A percentile compares a stretch with the other conserved stretches of the same genome.
Conservation (phyloP, 2,329 filamentous ascomycete species). For the Talaromyces albobiverticillius region DNA sequence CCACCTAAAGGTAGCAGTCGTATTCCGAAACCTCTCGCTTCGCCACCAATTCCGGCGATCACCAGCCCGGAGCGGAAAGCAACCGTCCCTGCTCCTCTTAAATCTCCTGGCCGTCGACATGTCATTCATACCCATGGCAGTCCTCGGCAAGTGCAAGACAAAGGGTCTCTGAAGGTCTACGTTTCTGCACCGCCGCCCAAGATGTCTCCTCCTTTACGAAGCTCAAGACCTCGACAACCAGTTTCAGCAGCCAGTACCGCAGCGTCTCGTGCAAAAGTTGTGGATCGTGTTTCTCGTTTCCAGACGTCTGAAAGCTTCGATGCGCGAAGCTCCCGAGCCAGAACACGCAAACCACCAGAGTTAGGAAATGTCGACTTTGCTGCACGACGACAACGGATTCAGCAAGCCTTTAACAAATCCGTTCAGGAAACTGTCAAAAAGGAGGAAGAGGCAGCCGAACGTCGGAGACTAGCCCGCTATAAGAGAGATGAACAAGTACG, state of each 20-base stretch:
- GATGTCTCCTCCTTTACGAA: conserved; percentile 74
- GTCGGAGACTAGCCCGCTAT: conserved; percentile 35
- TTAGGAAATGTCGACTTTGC: conserved; percentile 80
- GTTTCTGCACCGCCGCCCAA: conserved; percentile 69
- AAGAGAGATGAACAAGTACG: conserved; percentile 52
- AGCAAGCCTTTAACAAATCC: conserved; percentile 81
- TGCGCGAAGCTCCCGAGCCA: conserved; percentile 30
- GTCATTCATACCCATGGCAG: conserved; percentile 30
- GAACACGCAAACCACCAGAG: conserved; percentile 52
- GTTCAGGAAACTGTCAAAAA: conserved; percentile 65
- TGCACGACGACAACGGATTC: conserved; percentile 75
- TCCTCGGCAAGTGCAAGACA: conserved; percentile 47
- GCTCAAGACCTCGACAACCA: conserved; percentile 75
- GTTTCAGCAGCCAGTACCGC: conserved; percentile 73
- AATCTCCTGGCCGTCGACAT: conserved; percentile 34
- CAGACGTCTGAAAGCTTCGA: conserved; percentile 35
- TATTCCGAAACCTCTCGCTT: conserved; percentile 35
- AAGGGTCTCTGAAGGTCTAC: conserved; percentile 66
- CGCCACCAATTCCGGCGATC: conserved; percentile 13
- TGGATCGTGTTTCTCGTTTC: conserved; percentile 53
- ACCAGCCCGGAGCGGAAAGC: conserved; percentile 26
- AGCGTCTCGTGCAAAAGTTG: conserved; percentile 64
- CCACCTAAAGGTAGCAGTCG: conserved; percentile 40
- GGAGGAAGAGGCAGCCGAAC: conserved; percentile 56
- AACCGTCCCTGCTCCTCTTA: conserved; percentile 28